Base-by-base conservation (phyloP, 768 basidiomycete genomes). In the Paxillus ammoniavirescens region DNA sequence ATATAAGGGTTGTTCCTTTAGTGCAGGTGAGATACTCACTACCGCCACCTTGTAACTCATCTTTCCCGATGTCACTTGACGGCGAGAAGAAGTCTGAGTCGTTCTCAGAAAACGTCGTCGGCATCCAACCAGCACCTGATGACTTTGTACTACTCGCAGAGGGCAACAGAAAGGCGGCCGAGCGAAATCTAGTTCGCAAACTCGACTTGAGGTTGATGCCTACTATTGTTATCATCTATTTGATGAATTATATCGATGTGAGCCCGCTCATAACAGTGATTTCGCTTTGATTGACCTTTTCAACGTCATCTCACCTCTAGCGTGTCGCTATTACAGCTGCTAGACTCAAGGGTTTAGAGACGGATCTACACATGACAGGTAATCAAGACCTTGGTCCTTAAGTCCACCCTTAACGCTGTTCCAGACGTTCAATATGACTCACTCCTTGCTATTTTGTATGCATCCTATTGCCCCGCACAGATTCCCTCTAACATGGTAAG, bases 401-500 rank as follows among this genome's bases (percentile, higher is more conserved):
- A n/a, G n/a, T 36, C 21, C 30, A 36, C 31, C 10, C 15, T 41
- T 49, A 31, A 53, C 33, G 13, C 5, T 12, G 33, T 28, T 21
- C 9, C 53, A 83, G 82, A 78, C 52, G 65, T 82, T 14, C 76
- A 82, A 60, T 83, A 83, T 59, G 70, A 72, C 21, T 77, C 77
- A 3, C 69, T 82, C 21, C 66, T 84, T 13, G 81, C 82, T 0
- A 69, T 80, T 42, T 71, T 83, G 23, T 83, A 77, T 55, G 85
- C 73, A 2, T 81, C 82, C 1, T 84, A 87, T 54, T 79, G 79
- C 36, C 84, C 84, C 2, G 79, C 81, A 13, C 84, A 86, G 58
- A 77, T 87, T 49, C 85, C 85, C 1, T 84, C 81, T 0, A 87
- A 84, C 61, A 84, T 87, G 80, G 83, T 80, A 55, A 15, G 72